phyloP scores from a whole-genome alignment of 306 rosid genomes.

The Astragalus glycyphyllos region DNA sequence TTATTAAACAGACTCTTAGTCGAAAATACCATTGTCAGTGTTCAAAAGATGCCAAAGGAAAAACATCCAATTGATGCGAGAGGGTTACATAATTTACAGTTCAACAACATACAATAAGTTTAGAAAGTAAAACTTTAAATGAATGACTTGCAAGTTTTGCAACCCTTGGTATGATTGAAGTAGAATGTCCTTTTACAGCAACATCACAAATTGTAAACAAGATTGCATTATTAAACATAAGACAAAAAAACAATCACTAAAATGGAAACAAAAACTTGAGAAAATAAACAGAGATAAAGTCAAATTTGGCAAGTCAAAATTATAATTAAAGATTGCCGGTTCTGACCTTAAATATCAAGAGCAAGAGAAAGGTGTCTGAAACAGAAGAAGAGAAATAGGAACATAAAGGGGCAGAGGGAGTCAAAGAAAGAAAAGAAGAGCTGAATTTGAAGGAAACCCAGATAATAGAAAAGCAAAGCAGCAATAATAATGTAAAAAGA shows the following conservation, averaged over 20 bases:
- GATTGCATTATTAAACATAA: constrained; percentile 14
- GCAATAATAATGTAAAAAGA: not conserved
- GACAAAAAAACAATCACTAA: constrained; percentile 3
- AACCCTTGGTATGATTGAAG: constrained; percentile 23
- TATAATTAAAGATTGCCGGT: not conserved
- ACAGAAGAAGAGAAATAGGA: no score
- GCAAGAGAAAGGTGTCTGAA: no score
- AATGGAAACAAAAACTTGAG: constrained; percentile 6
- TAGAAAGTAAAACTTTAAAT: not conserved
- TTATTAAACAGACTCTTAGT: no score
- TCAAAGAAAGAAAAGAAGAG: not conserved
- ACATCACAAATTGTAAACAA: constrained; percentile 31
- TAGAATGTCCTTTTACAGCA: constrained; percentile 23
- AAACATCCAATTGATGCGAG: no score
- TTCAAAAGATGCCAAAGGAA: no score
- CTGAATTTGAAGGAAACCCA: constrained; percentile 38
- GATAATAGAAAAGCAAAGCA: not conserved
- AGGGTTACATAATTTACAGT: no score
- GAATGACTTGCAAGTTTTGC: not conserved
- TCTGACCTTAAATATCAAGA: constrained; percentile 40
- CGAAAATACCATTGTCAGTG: no score
- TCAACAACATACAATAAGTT: no score
- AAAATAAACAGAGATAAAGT: constrained; percentile 30
- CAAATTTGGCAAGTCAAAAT: constrained; percentile 33
- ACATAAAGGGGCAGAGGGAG: not conserved